A percentile compares a stretch with the other conserved stretches of the same genome.
phyloP scores from a whole-genome alignment of 2,329 filamentous ascomycete species.

The Trichoderma arundinaceum region DNA sequence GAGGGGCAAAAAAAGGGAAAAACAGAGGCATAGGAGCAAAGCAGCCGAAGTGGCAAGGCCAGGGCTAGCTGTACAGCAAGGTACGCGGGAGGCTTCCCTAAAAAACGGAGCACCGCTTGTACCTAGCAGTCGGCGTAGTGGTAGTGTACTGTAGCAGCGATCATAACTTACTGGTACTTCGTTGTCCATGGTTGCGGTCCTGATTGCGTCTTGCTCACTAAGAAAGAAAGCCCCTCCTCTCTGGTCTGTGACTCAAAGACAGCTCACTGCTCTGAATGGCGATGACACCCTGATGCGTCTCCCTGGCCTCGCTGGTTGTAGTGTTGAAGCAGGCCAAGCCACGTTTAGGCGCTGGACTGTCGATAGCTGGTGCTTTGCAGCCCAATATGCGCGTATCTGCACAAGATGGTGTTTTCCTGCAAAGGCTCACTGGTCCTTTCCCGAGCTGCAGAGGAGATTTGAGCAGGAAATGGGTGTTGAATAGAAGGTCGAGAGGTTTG shows the following conservation, averaged over 20 bases:
- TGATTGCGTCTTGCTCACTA: background rate
- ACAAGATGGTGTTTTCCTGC: conserved; percentile 15
- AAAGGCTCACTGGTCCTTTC: conserved; percentile 16
- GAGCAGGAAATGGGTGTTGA: conserved; percentile 2
- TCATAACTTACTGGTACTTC: conserved; percentile 32
- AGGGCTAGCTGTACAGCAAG: conserved; percentile 22
- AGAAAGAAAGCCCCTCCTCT: conserved; percentile 5
- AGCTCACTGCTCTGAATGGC: background rate
- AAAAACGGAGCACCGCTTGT: conserved; percentile 12
- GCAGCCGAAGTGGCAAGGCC: conserved; percentile 15
- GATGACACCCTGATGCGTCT: background rate
- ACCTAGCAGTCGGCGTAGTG: background rate
- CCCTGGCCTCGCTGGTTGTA: background rate
- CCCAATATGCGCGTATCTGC: conserved; percentile 18
- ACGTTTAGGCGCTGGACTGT: background rate
- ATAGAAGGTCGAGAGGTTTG: conserved; percentile 16
- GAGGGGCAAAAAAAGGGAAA: conserved; percentile 28
- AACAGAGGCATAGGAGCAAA: background rate
- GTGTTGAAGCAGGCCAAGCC: background rate
- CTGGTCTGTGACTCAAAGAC: background rate
- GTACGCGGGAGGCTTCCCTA: conserved; percentile 1
- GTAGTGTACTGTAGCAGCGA: background rate
- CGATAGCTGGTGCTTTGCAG: conserved; percentile 18
- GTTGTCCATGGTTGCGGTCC: conserved; percentile 35
- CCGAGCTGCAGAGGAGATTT: conserved; percentile 14